Conservation (phyloP, 495 filamentous ascomycete species). For the Diplogelasinospora grovesii region DNA sequence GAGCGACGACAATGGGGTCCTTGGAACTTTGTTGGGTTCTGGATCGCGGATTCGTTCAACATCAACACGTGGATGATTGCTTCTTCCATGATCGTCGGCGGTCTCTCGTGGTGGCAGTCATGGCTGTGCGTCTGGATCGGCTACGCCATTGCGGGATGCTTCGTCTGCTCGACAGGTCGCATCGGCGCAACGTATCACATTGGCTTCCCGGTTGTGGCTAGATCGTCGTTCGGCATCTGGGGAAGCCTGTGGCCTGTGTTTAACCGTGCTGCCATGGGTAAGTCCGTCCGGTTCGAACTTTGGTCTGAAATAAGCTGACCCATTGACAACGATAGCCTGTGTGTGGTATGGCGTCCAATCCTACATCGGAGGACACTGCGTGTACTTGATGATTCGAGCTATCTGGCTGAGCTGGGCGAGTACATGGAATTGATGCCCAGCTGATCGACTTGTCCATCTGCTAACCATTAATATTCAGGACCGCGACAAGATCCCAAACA, state of each 20-base stretch:
- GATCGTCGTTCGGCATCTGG: conserved; percentile 81
- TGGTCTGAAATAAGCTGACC: not conserved
- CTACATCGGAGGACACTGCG: conserved; percentile 79
- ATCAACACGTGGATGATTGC: conserved; percentile 99
- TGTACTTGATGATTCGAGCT: conserved; percentile 72
- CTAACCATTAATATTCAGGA: conserved; percentile 28
- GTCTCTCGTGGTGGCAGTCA: conserved; percentile 91
- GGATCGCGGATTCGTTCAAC: conserved; percentile 92
- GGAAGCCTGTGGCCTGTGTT: conserved; percentile 86
- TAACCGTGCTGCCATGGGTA: conserved; percentile 77
- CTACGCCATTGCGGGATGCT: conserved; percentile 67
- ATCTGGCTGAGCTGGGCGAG: conserved; percentile 62
- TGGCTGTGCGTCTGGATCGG: conserved; percentile 89
- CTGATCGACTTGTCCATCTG: not conserved
- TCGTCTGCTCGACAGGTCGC: conserved; percentile 72
- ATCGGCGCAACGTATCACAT: conserved; percentile 90
- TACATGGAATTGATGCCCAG: not conserved
- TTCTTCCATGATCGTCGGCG: conserved; percentile 63
- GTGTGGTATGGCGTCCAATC: conserved; percentile 84
- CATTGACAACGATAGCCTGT: conserved; percentile 39
- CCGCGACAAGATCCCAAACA: conserved; percentile 54
- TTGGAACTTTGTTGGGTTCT: conserved; percentile 87
- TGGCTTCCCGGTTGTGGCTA: conserved; percentile 71
- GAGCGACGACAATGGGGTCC: conserved; percentile 79
- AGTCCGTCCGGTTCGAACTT: conserved; percentile 8